phyloP scores from a whole-genome alignment of 2,329 filamentous ascomycete genomes.

The Phaeosphaeriaceae sp. region DNA sequence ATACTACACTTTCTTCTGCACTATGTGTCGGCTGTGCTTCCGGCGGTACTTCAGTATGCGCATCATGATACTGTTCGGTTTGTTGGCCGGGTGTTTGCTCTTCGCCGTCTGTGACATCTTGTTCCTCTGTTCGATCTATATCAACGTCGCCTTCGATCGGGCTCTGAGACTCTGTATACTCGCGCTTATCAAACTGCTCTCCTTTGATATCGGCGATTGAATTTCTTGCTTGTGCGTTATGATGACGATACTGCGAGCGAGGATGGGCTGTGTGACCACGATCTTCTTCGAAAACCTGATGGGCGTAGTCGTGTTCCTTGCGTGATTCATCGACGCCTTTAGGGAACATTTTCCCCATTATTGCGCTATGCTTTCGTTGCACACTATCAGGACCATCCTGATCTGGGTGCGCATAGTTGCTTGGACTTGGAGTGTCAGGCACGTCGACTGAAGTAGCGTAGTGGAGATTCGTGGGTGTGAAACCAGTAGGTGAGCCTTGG shows the following conservation, averaged over 20 bases:
- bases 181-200: conserved; percentile 23
- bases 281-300: conserved; percentile 41
- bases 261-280: conserved; percentile 33
- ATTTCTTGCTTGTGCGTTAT: conserved; percentile 4
- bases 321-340: conserved; percentile 41
- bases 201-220: conserved; percentile 26
- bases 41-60: not conserved
- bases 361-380: conserved; percentile 40
- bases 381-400: conserved; percentile 21
- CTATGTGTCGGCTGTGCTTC: not conserved
- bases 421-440: conserved; percentile 40
- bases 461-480: conserved; percentile 33
- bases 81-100: conserved; percentile 23
- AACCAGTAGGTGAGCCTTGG: conserved; percentile 23
- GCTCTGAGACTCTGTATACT: conserved; percentile 19
- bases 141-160: conserved; percentile 24
- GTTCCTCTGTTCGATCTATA: conserved; percentile 30
- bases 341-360: conserved; percentile 49
- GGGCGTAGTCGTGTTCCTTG: conserved; percentile 40
- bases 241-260: conserved; percentile 20
- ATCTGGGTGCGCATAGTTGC: conserved; percentile 11
- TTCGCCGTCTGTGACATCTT: conserved; percentile 24
- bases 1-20: not conserved
- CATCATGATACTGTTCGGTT: conserved; percentile 15
- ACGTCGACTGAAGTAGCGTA: conserved; percentile 15